A percentile compares a stretch with the other conserved stretches of the same genome.
phyloP scores from a whole-genome alignment of 225 moss, liverwort and hornwort species.

The Marchantia paleacea region DNA sequence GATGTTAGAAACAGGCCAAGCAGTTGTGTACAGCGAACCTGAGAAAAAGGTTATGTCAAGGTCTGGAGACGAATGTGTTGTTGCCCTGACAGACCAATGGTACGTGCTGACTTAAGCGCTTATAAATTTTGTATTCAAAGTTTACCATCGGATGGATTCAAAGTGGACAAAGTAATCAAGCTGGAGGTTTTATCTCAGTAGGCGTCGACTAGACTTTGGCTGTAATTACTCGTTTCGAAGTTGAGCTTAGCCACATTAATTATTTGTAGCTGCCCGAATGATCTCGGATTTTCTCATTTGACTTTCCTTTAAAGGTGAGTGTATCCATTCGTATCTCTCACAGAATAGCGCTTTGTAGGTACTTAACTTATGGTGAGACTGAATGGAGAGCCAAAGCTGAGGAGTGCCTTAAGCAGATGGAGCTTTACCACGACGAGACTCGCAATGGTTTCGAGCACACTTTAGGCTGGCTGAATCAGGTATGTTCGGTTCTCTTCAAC shows the following conservation, averaged over 20 bases:
- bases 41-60: conserved; percentile 98
- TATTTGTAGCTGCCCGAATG: too few species aligned
- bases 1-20: conserved; percentile 56
- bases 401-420: conserved; percentile 46
- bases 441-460: conserved; percentile 61
- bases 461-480: conserved; percentile 77
- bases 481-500: background rate
- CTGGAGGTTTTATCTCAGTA: background rate
- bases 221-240: background rate
- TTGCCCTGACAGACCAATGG: conserved; percentile 97
- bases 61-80: conserved; percentile 98
- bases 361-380: conserved; percentile 44
- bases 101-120: conserved; percentile 22
- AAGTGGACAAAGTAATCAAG: background rate
- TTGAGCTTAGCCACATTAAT: too few species aligned
- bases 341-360: conserved; percentile 3
- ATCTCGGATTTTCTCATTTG: background rate
- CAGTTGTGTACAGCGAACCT: conserved; percentile 81
- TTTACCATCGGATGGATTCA: background rate
- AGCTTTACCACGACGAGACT: conserved; percentile 45
- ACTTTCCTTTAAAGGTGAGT: too few species aligned
- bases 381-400: conserved; percentile 44
- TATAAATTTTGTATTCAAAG: background rate
- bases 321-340: background rate
- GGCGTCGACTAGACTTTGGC: background rate